Evolutionary conservation across 23 red algal species (phyloP).

Genomic region (Gracilaria domingensis): DNA sequence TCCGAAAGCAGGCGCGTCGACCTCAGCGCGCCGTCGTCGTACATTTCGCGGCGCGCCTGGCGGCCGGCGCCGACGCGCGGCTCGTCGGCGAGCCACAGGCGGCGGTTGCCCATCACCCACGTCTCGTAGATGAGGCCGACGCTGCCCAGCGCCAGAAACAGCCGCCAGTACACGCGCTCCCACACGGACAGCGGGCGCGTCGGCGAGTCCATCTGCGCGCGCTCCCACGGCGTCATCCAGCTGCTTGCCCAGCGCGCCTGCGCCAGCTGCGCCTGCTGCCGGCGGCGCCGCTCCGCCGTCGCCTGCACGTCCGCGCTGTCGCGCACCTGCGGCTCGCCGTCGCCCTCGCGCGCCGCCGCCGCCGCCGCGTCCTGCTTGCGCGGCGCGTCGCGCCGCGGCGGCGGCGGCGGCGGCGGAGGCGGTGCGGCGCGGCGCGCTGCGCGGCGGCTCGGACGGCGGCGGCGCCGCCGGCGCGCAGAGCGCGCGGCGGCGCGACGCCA

Average conservation of each 20-base stretch:
- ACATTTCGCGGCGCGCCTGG: conserved; percentile 1
- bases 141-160: conserved; percentile 45
- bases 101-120: conserved; percentile 49
- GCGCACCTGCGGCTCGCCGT: not conserved
- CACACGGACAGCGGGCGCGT: conserved; percentile 28
- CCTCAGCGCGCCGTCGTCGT: not conserved
- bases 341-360: too few relatives aligned
- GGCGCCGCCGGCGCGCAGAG: too few relatives aligned
- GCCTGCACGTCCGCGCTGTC: conserved; percentile 8
- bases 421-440: too few relatives aligned
- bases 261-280: not conserved
- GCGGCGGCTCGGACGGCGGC: too few relatives aligned
- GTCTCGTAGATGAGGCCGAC: conserved; percentile 57
- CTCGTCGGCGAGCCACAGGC: conserved; percentile 6
- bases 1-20: conserved; percentile 2
- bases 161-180: conserved; percentile 60
- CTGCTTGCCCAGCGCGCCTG: conserved; percentile 36
- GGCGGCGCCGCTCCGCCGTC: conserved; percentile 11
- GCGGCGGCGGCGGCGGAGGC: too few relatives aligned
- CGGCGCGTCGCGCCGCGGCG: too few relatives aligned
- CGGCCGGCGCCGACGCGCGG: not conserved
- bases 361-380: too few relatives aligned
- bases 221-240: conserved; percentile 68
- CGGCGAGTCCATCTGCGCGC: conserved; percentile 51
- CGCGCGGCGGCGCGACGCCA: too few relatives aligned